Conservation (phyloP, 257 asterid species). For the Perilla frutescens region DNA sequence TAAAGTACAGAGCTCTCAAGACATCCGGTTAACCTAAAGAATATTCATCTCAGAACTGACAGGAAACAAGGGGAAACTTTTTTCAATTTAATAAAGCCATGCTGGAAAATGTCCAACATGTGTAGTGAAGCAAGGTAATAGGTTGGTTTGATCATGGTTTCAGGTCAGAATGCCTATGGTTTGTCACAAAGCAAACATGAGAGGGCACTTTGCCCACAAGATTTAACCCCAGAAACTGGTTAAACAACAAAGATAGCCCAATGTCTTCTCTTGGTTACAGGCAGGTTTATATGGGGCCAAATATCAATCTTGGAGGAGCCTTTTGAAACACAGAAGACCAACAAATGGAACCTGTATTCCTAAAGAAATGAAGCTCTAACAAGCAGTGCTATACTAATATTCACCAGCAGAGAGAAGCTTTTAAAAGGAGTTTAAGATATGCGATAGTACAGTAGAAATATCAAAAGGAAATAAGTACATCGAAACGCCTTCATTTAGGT, state of each 20-base stretch:
- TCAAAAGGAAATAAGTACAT: not conserved
- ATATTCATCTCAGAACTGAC: constrained; percentile 21
- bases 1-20: constrained; percentile 31
- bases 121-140: constrained; percentile 12
- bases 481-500: constrained; percentile 26
- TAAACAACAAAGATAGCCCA: constrained; percentile 1
- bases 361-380: constrained; percentile 28
- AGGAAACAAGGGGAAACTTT: constrained; percentile 4
- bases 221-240: constrained; percentile 24
- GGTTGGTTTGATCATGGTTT: constrained; percentile 25
- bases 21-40: constrained; percentile 32
- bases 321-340: constrained; percentile 20
- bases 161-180: constrained; percentile 12
- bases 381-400: constrained; percentile 20
- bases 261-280: constrained; percentile 21
- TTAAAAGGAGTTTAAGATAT: constrained; percentile 5
- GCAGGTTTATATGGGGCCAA: constrained; percentile 28
- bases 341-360: constrained; percentile 4
- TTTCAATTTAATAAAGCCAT: constrained; percentile 11
- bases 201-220: constrained; percentile 23
- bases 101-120: not conserved
- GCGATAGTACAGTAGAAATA: not conserved
- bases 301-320: constrained; percentile 22
- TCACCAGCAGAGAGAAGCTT: constrained; percentile 21
- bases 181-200: constrained; percentile 30